Evolutionary conservation across 2,329 filamentous ascomycete genomes (phyloP).

Genomic region (Xylariaceae sp.): DNA sequence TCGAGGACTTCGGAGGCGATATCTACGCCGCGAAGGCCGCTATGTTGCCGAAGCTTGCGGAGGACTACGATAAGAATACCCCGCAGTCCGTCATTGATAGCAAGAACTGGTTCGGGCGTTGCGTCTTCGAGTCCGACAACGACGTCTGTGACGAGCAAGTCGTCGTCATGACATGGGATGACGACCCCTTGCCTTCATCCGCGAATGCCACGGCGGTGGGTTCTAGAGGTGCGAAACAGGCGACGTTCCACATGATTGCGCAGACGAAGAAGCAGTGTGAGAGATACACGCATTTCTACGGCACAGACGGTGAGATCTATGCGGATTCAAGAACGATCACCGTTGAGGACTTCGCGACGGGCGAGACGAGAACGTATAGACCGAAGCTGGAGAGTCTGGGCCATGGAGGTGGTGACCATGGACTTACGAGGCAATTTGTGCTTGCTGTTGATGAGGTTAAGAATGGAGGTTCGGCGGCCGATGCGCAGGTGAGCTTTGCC

Average conservation of each 20-base stretch:
- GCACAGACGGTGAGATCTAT: slow-evolving; percentile 76
- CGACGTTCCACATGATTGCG: slow-evolving; percentile 89
- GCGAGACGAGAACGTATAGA: slow-evolving; percentile 49
- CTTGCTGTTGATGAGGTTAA: slow-evolving; percentile 75
- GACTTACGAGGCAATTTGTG: slow-evolving; percentile 77
- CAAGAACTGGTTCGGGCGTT: slow-evolving; percentile 82
- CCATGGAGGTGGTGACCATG: slow-evolving; percentile 72
- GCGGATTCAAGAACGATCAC: slow-evolving; percentile 77
- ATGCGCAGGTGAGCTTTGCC: slow-evolving; percentile 54
- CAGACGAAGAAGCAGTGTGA: slow-evolving; percentile 84
- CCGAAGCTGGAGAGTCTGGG: slow-evolving; percentile 56
- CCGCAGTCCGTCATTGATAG: slow-evolving; percentile 43
- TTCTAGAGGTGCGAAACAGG: slow-evolving; percentile 69
- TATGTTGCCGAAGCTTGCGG: slow-evolving; percentile 34
- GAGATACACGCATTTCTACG: slow-evolving; percentile 79
- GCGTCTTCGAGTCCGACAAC: slow-evolving; percentile 90
- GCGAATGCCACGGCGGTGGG: slow-evolving; percentile 17
- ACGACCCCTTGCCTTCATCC: slow-evolving; percentile 46
- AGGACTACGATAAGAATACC: slow-evolving; percentile 50
- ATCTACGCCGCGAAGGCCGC: slow-evolving; percentile 37
- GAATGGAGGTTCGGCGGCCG: slow-evolving; percentile 58
- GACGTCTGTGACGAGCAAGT: slow-evolving; percentile 90
- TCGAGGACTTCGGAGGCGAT: slow-evolving; percentile 64
- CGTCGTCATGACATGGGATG: slow-evolving; percentile 83
- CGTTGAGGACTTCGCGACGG: slow-evolving; percentile 65